Conservation (phyloP, 2,329 filamentous ascomycete species). For the Monilinia laxa region DNA sequence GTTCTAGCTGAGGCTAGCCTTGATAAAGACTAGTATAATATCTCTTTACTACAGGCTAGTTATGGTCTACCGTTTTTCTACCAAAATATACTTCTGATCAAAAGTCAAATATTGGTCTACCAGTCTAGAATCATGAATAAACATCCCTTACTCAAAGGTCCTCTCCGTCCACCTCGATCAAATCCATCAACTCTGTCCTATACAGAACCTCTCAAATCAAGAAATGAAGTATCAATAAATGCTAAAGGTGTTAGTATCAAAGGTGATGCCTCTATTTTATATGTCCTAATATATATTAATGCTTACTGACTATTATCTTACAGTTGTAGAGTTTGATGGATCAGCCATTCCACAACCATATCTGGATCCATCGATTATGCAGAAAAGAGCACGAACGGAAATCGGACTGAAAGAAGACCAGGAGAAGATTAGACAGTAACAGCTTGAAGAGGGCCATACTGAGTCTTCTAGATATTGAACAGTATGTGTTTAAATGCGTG, state of each 20-base stretch:
- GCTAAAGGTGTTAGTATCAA: no score
- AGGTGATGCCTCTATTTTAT: neutral
- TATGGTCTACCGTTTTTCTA: no score
- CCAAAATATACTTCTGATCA: neutral
- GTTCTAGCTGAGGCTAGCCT: neutral
- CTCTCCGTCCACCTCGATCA: constrained; percentile 27
- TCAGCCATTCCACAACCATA: constrained; percentile 35
- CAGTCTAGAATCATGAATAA: neutral
- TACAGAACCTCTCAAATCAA: constrained; percentile 29
- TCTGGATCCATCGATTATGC: constrained; percentile 34
- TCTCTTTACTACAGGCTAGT: no score
- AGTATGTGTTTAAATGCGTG: neutral
- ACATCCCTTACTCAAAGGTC: constrained; percentile 28
- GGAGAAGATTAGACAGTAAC: constrained; percentile 21
- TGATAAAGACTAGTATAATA: neutral
- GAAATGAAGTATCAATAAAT: constrained; percentile 27
- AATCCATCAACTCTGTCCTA: constrained; percentile 27
- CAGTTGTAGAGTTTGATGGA: constrained; percentile 33
- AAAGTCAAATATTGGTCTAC: no score
- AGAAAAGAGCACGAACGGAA: constrained; percentile 28
- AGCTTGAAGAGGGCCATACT: neutral
- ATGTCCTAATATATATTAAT: no score
- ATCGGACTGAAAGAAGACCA: constrained; percentile 28
- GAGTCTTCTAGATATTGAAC: neutral
- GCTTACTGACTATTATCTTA: constrained; percentile 1